Percentiles rank a stretch among this genome's conserved stretches.
Conservation (phyloP, 164 flowering plant genomes). For the Liriodendron chinense region DNA sequence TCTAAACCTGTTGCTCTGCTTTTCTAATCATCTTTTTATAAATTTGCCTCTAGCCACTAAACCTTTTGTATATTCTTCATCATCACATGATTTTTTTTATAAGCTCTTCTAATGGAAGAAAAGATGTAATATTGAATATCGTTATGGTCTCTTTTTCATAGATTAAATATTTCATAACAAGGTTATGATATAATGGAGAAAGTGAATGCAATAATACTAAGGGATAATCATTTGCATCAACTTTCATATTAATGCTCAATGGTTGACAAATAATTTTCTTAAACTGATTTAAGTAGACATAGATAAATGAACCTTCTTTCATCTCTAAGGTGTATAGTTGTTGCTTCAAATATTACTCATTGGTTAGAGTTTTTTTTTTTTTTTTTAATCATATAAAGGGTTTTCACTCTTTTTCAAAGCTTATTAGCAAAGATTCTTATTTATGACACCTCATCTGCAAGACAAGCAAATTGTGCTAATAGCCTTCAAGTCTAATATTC, state of each 20-base stretch:
- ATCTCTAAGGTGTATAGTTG: constrained; percentile 1
- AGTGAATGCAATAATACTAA: background rate
- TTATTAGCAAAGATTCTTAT: too few species aligned
- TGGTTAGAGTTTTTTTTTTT: background rate
- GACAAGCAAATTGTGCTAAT: too few species aligned
- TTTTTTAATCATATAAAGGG: background rate
- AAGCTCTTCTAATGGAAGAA: too few species aligned
- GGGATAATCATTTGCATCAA: background rate
- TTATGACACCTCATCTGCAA: too few species aligned
- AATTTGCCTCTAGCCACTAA: too few species aligned
- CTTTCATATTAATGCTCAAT: background rate
- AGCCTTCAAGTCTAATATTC: too few species aligned
- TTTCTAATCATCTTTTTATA: too few species aligned
- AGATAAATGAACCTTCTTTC: background rate
- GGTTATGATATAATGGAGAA: background rate
- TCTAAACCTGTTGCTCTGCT: too few species aligned
- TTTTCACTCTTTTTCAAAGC: background rate
- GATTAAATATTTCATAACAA: background rate
- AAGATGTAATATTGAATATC: too few species aligned
- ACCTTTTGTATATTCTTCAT: too few species aligned
- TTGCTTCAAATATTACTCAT: background rate
- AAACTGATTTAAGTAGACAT: background rate
- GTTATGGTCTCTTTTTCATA: background rate
- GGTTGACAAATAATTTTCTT: background rate
- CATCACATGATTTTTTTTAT: too few species aligned